phyloP scores from a whole-genome alignment of 306 rosid genomes.

The Castanea mollissima region DNA sequence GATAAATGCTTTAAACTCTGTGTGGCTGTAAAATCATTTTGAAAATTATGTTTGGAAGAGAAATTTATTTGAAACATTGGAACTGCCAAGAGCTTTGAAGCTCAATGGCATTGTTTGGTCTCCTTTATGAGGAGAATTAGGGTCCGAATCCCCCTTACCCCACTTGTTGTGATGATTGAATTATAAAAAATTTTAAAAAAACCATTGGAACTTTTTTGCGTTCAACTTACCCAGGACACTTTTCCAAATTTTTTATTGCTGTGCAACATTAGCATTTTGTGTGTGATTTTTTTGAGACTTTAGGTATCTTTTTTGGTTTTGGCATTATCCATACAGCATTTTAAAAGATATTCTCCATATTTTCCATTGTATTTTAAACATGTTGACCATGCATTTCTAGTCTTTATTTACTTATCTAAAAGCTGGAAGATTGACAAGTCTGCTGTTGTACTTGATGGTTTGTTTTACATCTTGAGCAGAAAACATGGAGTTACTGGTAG shows the following conservation, averaged over 20 bases:
- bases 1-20: not conserved
- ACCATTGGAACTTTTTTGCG: not conserved
- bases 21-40: not conserved
- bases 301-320: not conserved
- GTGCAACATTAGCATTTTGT: not conserved
- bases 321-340: not conserved
- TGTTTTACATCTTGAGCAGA: not conserved
- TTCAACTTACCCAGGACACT: not conserved
- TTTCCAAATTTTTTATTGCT: not conserved
- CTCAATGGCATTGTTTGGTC: too few species aligned
- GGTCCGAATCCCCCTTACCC: too few species aligned
- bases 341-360: not conserved
- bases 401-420: not conserved
- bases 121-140: too few species aligned
- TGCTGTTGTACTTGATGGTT: not conserved
- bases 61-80: not conserved
- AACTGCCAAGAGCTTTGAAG: too few species aligned
- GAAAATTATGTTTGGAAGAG: not conserved
- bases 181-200: too few species aligned
- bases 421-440: not conserved
- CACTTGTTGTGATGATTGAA: too few species aligned
- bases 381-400: not conserved
- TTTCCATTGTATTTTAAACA: not conserved
- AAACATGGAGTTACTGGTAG: not conserved
- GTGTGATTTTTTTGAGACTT: not conserved